Percentiles rank a stretch among this genome's conserved stretches.
Evolutionary conservation across 176 grass and related monocot genomes (phyloP).

Genomic region (Hyparrhenia diplandra): DNA sequence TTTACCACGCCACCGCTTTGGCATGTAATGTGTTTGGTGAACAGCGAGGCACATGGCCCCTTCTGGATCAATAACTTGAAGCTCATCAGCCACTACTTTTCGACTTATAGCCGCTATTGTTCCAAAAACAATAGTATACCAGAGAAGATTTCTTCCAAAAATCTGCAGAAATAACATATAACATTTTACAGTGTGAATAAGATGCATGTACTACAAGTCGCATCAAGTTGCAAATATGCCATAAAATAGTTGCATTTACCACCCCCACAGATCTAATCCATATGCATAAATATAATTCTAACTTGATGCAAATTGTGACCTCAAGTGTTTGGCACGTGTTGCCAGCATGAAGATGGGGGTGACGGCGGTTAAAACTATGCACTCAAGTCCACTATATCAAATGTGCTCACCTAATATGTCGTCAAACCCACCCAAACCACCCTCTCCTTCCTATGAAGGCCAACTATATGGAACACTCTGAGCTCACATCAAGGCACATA

Average conservation of each 20-base stretch:
- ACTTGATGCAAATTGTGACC: background rate
- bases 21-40: constrained; percentile 93
- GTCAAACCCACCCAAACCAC: background rate
- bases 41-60: constrained; percentile 79
- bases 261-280: background rate
- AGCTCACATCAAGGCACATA: background rate
- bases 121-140: constrained; percentile 97
- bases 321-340: background rate
- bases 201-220: background rate
- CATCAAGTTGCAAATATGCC: background rate
- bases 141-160: constrained; percentile 92
- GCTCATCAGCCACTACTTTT: constrained; percentile 82
- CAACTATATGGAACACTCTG: background rate
- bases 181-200: constrained; percentile 7
- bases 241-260: background rate
- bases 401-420: background rate
- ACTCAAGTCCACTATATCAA: background rate
- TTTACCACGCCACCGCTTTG: constrained; percentile 88
- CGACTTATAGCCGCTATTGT: constrained; percentile 93
- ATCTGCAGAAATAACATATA: constrained; percentile 43
- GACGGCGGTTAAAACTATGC: background rate
- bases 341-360: background rate
- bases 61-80: constrained; percentile 97
- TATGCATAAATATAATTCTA: background rate
- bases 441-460: background rate